Base-by-base conservation (phyloP, 1,139 yeast species). In the Lodderomyces metapsilosis region DNA sequence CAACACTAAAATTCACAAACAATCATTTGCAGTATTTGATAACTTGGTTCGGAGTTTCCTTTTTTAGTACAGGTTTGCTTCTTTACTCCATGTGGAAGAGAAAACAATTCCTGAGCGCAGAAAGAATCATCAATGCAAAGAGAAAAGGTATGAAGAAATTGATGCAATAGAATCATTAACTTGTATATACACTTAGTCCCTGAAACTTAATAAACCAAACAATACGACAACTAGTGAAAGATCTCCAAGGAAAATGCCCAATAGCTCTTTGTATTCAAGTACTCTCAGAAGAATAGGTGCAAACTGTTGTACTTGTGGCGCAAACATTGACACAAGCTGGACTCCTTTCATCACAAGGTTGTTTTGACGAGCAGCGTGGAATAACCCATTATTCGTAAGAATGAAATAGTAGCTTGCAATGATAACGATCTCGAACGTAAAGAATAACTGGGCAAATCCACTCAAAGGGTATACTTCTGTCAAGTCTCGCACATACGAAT, bases 41-140 rank as follows among this genome's bases (percentile, higher is more conserved):
- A 17, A 92, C 99, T 0, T 92, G 99, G 99, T 92, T 88, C 59
- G 96, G 95, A 0, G 76, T 89, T 34, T 81, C 89, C 1, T 54
- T 84, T 32, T 76, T 86, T 30, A 84, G 95, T 37, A 57, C 89
- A 0, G 78, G 82, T 25, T 74, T 87, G 58, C 70, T 91, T 45
- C 36, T 57, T 10, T 72, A 66, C 50, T 54, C 58, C 27, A 53
- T 68, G 44, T 53, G 57, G 52, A 71, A 68, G 52, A 56, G 52
- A 34, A 58, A 57, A 42, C 61, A 59, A 40, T 59, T 54, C 43
- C 55, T 56, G 45, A 57, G 68, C 43, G 77, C 76, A 4, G 76
- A 72, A 30, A 65, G 60, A 54, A 53, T 70, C 12, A 56, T 72
- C 31, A 71, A 61, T 24, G 76, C 74, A 11, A 72, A 71, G 56